A percentile compares a stretch with the other conserved stretches of the same genome.
These are phyloP conservation scores for Collybia sordida DNA, from an alignment of 768 basidiomycete genomes.

Conservation along the genomic window DNA sequence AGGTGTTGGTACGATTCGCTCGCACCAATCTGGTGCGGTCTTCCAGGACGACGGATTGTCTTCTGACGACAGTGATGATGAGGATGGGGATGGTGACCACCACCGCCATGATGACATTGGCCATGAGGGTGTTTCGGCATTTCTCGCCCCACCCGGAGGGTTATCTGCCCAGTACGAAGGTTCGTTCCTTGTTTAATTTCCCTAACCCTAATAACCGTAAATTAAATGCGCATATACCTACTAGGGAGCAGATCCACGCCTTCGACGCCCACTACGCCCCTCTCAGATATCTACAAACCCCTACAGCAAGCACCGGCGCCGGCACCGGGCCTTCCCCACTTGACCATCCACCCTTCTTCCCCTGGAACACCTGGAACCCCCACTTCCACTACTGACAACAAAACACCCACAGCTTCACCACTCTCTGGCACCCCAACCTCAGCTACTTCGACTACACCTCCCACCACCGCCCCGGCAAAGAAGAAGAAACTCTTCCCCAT, in stretches of 20 bases:
- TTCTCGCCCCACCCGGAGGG: conserved; percentile 1
- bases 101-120: conserved; percentile 17
- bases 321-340: background rate
- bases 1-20: conserved; percentile 82
- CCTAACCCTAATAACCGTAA: background rate
- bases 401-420: conserved; percentile 1
- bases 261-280: background rate
- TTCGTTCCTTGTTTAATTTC: conserved; percentile 6
- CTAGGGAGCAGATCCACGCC: conserved; percentile 8
- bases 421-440: background rate
- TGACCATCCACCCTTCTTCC: conserved; percentile 3
- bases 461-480: background rate
- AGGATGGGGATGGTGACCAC: conserved; percentile 29
- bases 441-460: background rate
- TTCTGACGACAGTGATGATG: conserved; percentile 35
- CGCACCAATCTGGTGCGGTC: conserved; percentile 49
- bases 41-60: conserved; percentile 81
- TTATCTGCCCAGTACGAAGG: no score
- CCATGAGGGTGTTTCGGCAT: conserved; percentile 21
- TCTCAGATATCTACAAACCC: background rate
- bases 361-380: background rate
- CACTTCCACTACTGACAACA: background rate
- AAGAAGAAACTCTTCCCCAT: conserved; percentile 6
- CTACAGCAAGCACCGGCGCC: no score
- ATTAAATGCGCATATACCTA: background rate